A percentile compares a stretch with the other conserved stretches of the same genome.
Conservation (phyloP, 352 stramenopile species). For the Phytophthora sojae region DNA sequence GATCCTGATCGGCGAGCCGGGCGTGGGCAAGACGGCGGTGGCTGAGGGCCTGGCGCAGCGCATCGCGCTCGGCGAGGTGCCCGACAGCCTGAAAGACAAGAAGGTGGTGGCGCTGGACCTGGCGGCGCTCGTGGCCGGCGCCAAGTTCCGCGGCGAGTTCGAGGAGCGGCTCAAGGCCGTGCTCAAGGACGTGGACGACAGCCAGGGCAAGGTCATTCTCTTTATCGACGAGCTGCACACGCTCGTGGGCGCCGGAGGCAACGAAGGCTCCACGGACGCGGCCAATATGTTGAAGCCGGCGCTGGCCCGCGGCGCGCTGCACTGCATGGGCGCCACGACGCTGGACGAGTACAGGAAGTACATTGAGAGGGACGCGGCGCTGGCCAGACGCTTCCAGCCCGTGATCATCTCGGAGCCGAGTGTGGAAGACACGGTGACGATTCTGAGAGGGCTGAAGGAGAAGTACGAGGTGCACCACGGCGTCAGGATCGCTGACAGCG, state of each 20-base stretch:
- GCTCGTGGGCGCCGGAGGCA: conserved; percentile 91
- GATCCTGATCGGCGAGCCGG: conserved; percentile 97
- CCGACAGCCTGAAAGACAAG: conserved; percentile 94
- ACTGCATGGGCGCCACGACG: conserved; percentile 94
- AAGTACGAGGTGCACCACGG: conserved; percentile 98
- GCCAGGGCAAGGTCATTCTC: conserved; percentile 94
- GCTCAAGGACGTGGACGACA: conserved; percentile 95
- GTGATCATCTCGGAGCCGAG: conserved; percentile 95
- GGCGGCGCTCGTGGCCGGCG: conserved; percentile 95
- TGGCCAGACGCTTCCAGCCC: conserved; percentile 97
- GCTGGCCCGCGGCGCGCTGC: conserved; percentile 90
- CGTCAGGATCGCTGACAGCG: conserved; percentile 95
- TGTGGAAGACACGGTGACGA: conserved; percentile 96
- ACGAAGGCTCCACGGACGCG: conserved; percentile 91
- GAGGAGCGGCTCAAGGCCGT: conserved; percentile 97
- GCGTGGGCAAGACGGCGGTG: conserved; percentile 96
- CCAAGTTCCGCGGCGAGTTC: conserved; percentile 97
- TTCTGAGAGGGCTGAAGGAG: conserved; percentile 96
- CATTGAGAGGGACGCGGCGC: conserved; percentile 97
- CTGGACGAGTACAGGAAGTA: conserved; percentile 96
- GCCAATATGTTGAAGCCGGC: conserved; percentile 97
- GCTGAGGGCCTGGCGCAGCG: conserved; percentile 96
- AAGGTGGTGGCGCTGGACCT: conserved; percentile 96
- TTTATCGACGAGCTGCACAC: conserved; percentile 98
- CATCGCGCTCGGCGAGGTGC: conserved; percentile 95